Evolutionary conservation across 805 yeast species (phyloP).

Genomic region (Yarrowia hollandica): DNA sequence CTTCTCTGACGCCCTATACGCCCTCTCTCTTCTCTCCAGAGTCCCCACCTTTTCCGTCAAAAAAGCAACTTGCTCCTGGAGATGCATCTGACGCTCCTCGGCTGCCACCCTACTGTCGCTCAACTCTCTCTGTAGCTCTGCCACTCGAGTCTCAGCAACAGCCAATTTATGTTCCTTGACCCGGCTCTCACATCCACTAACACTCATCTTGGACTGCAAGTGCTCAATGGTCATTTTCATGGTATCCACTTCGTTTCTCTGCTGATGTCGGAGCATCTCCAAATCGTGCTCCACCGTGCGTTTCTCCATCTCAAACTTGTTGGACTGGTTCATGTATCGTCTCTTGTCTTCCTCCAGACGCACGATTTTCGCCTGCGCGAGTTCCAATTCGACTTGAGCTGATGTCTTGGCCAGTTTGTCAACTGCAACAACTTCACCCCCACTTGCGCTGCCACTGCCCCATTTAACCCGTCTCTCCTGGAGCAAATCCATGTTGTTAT

Average conservation of each 20-base stretch:
- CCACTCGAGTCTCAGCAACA: not conserved
- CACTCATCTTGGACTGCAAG: constrained; percentile 3
- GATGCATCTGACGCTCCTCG: not conserved
- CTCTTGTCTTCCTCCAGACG: not conserved
- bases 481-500: not conserved
- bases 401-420: not conserved
- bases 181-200: not conserved
- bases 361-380: not conserved
- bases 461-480: not conserved
- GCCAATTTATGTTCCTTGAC: not conserved
- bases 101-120: not conserved
- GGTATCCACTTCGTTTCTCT: not conserved
- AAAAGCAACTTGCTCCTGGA: not conserved
- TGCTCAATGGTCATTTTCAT: not conserved
- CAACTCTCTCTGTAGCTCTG: not conserved
- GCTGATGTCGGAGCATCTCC: not conserved
- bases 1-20: not conserved
- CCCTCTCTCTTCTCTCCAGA: not conserved
- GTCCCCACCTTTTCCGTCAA: not conserved
- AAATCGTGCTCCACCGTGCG: not conserved
- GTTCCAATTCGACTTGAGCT: not conserved
- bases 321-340: not conserved
- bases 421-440: no score
- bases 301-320: not conserved
- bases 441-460: no score